Percentiles rank a stretch among this genome's conserved stretches.
phyloP scores from a whole-genome alignment of 495 filamentous ascomycete species.

The Aspergillus baeticus region DNA sequence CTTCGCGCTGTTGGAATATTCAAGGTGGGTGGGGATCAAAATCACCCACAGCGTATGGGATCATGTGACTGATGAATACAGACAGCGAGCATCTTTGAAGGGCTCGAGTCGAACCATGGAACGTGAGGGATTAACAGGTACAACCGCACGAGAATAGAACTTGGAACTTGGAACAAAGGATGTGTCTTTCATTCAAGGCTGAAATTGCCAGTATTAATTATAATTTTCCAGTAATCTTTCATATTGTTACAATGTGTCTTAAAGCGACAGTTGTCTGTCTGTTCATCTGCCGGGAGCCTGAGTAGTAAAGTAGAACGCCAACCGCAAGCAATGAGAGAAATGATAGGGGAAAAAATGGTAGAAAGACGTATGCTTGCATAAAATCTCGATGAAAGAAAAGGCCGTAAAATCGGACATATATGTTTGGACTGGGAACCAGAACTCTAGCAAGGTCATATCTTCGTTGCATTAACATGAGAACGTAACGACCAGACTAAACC shows the following conservation, averaged over 20 bases:
- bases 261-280: too few species aligned
- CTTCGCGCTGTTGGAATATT: too few species aligned
- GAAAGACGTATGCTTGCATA: neutral
- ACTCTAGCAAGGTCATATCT: slow-evolving; percentile 37
- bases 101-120: too few species aligned
- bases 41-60: neutral
- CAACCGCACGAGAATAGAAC: neutral
- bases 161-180: too few species aligned
- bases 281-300: neutral
- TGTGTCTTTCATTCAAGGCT: too few species aligned
- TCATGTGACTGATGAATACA: neutral
- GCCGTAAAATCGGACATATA: slow-evolving; percentile 17
- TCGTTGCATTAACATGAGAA: slow-evolving; percentile 48
- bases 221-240: too few species aligned
- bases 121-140: too few species aligned
- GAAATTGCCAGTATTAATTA: too few species aligned
- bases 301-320: neutral
- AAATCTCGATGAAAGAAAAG: slow-evolving; percentile 3
- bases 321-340: slow-evolving; percentile 3
- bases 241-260: too few species aligned
- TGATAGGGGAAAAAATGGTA: slow-evolving; percentile 1
- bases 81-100: too few species aligned
- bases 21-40: too few species aligned
- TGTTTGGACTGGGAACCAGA: slow-evolving; percentile 15
- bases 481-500: slow-evolving; percentile 34